These are phyloP conservation scores for Mariannaea elegans DNA, from an alignment of 2,329 filamentous ascomycete species.

Conservation along the genomic window DNA sequence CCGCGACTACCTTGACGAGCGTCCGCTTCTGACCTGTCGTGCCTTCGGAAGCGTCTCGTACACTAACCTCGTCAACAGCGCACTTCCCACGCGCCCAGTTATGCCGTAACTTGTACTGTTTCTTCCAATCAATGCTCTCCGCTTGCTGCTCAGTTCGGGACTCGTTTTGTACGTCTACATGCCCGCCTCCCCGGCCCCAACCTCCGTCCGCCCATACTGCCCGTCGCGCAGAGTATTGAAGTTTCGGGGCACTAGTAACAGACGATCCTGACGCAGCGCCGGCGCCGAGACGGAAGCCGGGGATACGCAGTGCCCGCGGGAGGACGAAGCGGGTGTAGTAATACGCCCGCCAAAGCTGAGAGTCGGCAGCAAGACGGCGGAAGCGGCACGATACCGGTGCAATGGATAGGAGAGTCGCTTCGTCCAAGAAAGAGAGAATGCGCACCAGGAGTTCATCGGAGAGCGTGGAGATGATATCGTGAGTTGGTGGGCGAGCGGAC, in stretches of 20 bases:
- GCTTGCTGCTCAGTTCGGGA: constrained; percentile 11
- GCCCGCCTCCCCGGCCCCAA: constrained; percentile 52
- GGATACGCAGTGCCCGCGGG: constrained; percentile 79
- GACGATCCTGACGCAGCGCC: constrained; percentile 29
- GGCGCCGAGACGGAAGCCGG: constrained; percentile 63
- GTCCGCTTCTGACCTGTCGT: constrained; percentile 61
- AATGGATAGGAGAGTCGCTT: constrained; percentile 70
- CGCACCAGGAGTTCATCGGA: constrained; percentile 90
- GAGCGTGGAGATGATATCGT: constrained; percentile 74
- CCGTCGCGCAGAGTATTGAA: constrained; percentile 56
- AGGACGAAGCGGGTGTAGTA: constrained; percentile 91
- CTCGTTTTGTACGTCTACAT: constrained; percentile 61
- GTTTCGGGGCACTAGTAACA: constrained; percentile 40
- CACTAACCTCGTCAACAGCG: constrained; percentile 78
- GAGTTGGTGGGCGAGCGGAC: constrained; percentile 22
- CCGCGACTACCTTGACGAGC: constrained; percentile 80
- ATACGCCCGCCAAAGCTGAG: constrained; percentile 88
- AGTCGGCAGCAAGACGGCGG: constrained; percentile 76
- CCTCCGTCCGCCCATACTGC: constrained; percentile 55
- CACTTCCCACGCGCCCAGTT: constrained; percentile 91
- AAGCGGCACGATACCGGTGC: constrained; percentile 79
- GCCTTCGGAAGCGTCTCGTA: constrained; percentile 52
- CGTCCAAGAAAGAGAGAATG: constrained; percentile 80
- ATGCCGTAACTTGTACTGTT: constrained; percentile 85
- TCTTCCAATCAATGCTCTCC: constrained; percentile 78